These are phyloP conservation scores for Lavandula angustifolia DNA, from an alignment of 257 asterid species.

Conservation along the genomic window DNA sequence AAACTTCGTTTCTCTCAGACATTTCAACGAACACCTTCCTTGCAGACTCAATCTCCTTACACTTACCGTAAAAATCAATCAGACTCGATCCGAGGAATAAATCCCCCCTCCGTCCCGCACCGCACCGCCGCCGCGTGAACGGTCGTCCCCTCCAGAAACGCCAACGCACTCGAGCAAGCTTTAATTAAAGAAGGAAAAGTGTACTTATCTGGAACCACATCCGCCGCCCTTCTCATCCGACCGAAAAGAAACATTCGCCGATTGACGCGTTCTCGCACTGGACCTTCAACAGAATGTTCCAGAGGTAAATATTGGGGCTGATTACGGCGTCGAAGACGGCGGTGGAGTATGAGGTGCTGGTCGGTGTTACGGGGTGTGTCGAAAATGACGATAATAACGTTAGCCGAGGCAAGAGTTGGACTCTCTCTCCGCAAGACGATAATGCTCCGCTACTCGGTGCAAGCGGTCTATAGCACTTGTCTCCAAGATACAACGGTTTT, in stretches of 20 bases:
- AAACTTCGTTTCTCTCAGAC: slow-evolving; percentile 54
- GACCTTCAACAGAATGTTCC: slow-evolving; percentile 60
- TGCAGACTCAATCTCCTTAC: slow-evolving; percentile 55
- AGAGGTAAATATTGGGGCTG: slow-evolving; percentile 58
- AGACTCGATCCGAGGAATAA: slow-evolving; percentile 66
- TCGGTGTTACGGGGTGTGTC: no score
- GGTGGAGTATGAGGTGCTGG: slow-evolving; percentile 44
- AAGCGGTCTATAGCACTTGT: no score
- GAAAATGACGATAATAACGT: no score
- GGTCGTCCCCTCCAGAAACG: slow-evolving; percentile 59
- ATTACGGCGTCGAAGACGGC: slow-evolving; percentile 47
- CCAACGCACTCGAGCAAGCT: slow-evolving; percentile 46
- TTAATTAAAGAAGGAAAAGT: slow-evolving; percentile 64
- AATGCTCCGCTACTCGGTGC: no score
- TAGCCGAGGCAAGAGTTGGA: no score
- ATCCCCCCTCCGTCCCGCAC: slow-evolving; percentile 52
- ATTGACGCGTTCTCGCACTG: slow-evolving; percentile 45
- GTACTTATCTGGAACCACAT: slow-evolving; percentile 54
- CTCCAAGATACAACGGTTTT: no score
- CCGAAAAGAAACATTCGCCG: slow-evolving; percentile 44
- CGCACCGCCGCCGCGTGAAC: slow-evolving; percentile 57
- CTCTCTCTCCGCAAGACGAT: no score
- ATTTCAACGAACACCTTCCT: slow-evolving; percentile 60
- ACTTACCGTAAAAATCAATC: slow-evolving; percentile 74
- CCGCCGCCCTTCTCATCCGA: slow-evolving; percentile 40